Evolutionary conservation across 1,284 basidiomycete genomes (phyloP), one percentile per base, ranked within the genome.

Genomic region (Meira miltonrushii): DNA sequence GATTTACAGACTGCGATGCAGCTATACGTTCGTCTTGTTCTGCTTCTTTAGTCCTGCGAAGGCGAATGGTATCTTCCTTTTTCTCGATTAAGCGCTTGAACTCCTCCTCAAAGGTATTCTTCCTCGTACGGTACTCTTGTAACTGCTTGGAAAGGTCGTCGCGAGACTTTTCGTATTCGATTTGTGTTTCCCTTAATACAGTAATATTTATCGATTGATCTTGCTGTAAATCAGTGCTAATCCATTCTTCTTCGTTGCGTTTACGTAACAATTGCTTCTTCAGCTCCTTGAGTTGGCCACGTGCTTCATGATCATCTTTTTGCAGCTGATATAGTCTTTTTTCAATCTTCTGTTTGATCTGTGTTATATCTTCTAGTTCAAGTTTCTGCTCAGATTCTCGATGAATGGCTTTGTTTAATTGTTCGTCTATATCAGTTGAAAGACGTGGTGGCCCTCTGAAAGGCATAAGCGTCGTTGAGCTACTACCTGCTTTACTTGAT

Each of bases 201-300:
- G 84, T 82, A 15, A 92, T 82, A 68, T 85, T 86, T 13, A 84
- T 84, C 1, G 90, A 88, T 67, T 88, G 81, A 37, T 87, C 87
- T 49, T 89, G 86, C 58, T 87, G 86, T 19, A 85, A 82, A 66
- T 88, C 86, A 23, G 85, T 81, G 60, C 83, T 81, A 11, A 82
- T 79, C 9, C 64, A 62, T n/a, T 55, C 39, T 40, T 39, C 23
- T 13, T 46, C 60, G 28, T 44, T 38, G 58, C 44, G 39, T 57
- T 19, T 61, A 59, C n/a, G 44, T 46, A 46, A 12, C 15, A 21
- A 10, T 10, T 12, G 44, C 9, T 17, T 46, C 44, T 21, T 46
- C 17, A 17, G 44, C 23, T 21, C 15, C 15, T 21, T 10, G 10
- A 17, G 15, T 46, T 21, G 15, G 9, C 44, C 15, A 21, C 44